Percentiles rank a stretch among this genome's conserved stretches.
phyloP scores from a whole-genome alignment of 2,329 filamentous ascomycete genomes.

The Verticillium isaacii region DNA sequence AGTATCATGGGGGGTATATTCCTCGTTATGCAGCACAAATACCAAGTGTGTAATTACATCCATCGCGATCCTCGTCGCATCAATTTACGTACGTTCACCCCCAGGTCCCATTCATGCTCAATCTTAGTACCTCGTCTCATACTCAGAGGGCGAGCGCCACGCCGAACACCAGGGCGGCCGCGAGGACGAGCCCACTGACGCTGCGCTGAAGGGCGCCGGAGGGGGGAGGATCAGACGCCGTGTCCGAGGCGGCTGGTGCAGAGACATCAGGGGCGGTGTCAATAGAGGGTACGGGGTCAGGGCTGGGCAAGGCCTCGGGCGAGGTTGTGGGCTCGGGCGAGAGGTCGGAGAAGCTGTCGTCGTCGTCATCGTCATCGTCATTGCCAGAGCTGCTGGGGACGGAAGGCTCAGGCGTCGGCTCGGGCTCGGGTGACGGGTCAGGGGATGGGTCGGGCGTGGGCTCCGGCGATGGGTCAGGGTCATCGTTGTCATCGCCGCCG shows the following conservation, averaged over 20 bases:
- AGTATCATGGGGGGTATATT: neutral
- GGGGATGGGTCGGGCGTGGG: too few species aligned
- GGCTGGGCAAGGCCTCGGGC: neutral
- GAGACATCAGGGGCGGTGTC: neutral
- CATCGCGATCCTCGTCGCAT: neutral
- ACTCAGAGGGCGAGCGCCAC: neutral
- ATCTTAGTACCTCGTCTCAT: neutral
- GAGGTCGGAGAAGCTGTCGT: neutral
- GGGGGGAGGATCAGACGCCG: neutral
- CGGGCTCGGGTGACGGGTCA: neutral
- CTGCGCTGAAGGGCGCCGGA: neutral
- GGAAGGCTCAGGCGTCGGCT: neutral
- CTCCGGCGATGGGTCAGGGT: neutral
- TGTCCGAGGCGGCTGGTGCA: neutral
- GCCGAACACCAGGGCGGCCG: neutral
- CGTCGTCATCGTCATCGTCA: constrained; percentile 5
- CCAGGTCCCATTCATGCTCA: neutral
- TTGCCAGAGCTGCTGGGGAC: constrained; percentile 4
- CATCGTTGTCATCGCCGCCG: neutral
- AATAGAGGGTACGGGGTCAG: neutral
- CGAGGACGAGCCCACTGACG: neutral
- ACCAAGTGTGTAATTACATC: neutral
- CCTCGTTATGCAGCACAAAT: neutral
- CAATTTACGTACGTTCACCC: neutral
- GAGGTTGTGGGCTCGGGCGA: neutral